Conservation (phyloP, 2,329 filamentous ascomycete species). For the Helminthosporium solani region DNA sequence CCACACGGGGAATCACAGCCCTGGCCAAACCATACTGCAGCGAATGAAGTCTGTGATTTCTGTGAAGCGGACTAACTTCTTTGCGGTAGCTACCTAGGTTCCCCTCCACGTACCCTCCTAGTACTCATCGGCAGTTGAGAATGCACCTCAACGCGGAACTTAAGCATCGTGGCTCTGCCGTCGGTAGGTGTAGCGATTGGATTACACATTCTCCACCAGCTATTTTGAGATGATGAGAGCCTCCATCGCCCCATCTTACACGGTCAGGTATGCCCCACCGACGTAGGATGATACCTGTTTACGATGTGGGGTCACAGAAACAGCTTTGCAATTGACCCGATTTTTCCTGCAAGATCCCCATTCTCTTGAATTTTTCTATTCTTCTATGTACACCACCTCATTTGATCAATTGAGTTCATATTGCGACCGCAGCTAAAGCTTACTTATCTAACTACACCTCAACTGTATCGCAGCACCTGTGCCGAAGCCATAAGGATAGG, state of each 20-base stretch:
- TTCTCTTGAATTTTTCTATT: background rate
- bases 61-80: too few species aligned
- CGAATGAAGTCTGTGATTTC: too few species aligned
- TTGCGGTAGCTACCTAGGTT: too few species aligned
- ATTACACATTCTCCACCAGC: background rate
- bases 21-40: too few species aligned
- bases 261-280: slow-evolving; percentile 4
- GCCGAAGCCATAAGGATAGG: background rate
- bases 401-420: background rate
- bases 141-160: background rate
- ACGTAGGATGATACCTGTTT: background rate
- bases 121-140: slow-evolving; percentile 28
- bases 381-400: background rate
- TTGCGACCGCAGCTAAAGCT: background rate
- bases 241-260: slow-evolving; percentile 1
- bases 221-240: background rate
- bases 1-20: too few species aligned
- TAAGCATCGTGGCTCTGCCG: too few species aligned
- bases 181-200: slow-evolving; percentile 22
- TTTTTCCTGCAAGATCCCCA: background rate
- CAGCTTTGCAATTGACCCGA: background rate
- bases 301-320: slow-evolving; percentile 13
- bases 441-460: background rate
- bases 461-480: background rate
- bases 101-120: too few species aligned